Evolutionary conservation across 805 yeast genomes (phyloP).

Genomic region (Barnettozyma salicaria): DNA sequence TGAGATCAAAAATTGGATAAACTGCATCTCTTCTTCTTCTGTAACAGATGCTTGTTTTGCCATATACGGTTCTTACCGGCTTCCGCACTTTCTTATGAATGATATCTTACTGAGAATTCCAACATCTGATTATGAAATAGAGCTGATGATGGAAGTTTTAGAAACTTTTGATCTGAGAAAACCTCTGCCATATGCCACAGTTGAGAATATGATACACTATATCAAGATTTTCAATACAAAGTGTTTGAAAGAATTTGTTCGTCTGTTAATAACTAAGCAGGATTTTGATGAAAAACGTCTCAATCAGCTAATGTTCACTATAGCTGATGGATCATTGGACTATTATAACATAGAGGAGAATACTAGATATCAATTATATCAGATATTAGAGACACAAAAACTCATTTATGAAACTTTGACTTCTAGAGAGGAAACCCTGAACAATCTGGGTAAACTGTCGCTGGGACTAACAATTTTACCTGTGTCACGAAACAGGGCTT

Average conservation of each 20-base stretch:
- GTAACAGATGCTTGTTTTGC: slow-evolving; percentile 31
- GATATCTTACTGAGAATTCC: slow-evolving; percentile 35
- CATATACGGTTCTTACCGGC: slow-evolving; percentile 25
- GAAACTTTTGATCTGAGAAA: neutral
- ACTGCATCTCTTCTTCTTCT: slow-evolving; percentile 28
- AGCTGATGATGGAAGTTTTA: slow-evolving; percentile 9
- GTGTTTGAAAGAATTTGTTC: slow-evolving; percentile 4
- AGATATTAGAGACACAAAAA: neutral
- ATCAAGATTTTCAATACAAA: slow-evolving; percentile 13
- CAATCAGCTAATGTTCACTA: slow-evolving; percentile 10
- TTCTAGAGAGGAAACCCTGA: neutral
- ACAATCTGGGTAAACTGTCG: slow-evolving; percentile 2
- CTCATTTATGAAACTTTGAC: slow-evolving; percentile 1
- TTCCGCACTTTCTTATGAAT: slow-evolving; percentile 35
- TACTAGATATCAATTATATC: neutral
- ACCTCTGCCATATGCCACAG: neutral
- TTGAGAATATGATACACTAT: slow-evolving; percentile 11
- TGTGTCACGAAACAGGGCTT: slow-evolving; percentile 1
- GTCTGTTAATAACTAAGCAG: slow-evolving; percentile 4
- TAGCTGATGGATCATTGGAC: slow-evolving; percentile 5
- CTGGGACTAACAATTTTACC: slow-evolving; percentile 1
- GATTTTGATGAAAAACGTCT: slow-evolving; percentile 1
- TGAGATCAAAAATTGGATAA: slow-evolving; percentile 14
- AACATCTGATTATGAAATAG: slow-evolving; percentile 15
- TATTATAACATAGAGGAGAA: slow-evolving; percentile 7